Percentiles rank a stretch among this genome's conserved stretches.
phyloP scores from a whole-genome alignment of 148 eudicot genomes.

The Rhododendron ferrugineum region DNA sequence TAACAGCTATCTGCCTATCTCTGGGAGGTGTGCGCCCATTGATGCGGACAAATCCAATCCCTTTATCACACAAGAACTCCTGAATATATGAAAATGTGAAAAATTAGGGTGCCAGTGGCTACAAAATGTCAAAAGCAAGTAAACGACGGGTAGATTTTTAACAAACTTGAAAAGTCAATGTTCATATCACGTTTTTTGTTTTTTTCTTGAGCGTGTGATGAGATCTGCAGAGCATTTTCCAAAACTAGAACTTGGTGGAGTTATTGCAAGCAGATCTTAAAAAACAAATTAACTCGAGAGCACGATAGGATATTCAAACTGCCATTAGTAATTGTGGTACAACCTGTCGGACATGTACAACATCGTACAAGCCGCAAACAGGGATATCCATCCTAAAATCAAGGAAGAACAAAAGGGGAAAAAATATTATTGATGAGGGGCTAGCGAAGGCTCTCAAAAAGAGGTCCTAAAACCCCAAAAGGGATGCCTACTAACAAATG shows the following conservation, averaged over 20 bases:
- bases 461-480: background rate
- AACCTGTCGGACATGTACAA: background rate
- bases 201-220: background rate
- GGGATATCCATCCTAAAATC: background rate
- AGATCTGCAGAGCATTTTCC: background rate
- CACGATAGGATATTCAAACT: background rate
- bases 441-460: too few relatives aligned
- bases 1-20: slow-evolving; percentile 76
- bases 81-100: slow-evolving; percentile 19
- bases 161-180: background rate
- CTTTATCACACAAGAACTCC: slow-evolving; percentile 72
- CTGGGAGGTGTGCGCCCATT: slow-evolving; percentile 53
- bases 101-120: slow-evolving; percentile 1
- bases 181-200: too few relatives aligned
- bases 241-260: background rate
- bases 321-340: background rate
- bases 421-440: too few relatives aligned
- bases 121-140: slow-evolving; percentile 7
- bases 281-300: background rate
- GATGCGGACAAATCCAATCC: slow-evolving; percentile 75
- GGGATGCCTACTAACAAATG: background rate
- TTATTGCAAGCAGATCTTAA: background rate
- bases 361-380: background rate
- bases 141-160: background rate
- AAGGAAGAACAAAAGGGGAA: background rate